Percentiles rank a stretch among this genome's conserved stretches.
phyloP scores from a whole-genome alignment of 1,284 basidiomycete genomes.

The Papiliotrema terrestris region DNA sequence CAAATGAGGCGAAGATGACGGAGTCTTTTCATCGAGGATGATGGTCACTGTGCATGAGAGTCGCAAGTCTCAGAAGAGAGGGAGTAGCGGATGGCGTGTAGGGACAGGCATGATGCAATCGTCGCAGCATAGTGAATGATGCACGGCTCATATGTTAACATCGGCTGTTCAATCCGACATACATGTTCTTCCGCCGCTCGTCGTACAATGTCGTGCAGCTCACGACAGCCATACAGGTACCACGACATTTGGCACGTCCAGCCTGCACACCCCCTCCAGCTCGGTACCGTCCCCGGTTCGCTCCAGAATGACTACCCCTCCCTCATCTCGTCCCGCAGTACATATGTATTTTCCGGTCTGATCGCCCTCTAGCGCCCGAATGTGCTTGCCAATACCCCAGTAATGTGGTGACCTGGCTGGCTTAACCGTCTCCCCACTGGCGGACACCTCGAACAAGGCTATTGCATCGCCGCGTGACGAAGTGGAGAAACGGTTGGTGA shows the following conservation, averaged over 20 bases:
- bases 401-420: conserved; percentile 11
- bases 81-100: no score
- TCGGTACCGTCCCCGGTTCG: conserved; percentile 11
- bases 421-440: conserved; percentile 11
- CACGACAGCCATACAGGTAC: conserved; percentile 16
- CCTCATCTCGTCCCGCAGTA: conserved; percentile 17
- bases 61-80: no score
- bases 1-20: no score
- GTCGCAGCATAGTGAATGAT: no score
- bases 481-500: conserved; percentile 21
- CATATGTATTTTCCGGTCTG: conserved; percentile 9
- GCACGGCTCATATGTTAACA: no score
- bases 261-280: conserved; percentile 14
- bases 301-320: conserved; percentile 18
- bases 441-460: conserved; percentile 19
- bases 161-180: no score
- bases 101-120: no score
- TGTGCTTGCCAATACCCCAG: conserved; percentile 14
- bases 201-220: no score
- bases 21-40: no score
- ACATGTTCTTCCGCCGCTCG: no score
- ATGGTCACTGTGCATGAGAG: no score
- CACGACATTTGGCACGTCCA: conserved; percentile 12
- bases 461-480: conserved; percentile 15
- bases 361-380: conserved; percentile 18